Evolutionary conservation across 2,329 filamentous ascomycete genomes (phyloP).

Genomic region (Hymenoscyphus linearis): DNA sequence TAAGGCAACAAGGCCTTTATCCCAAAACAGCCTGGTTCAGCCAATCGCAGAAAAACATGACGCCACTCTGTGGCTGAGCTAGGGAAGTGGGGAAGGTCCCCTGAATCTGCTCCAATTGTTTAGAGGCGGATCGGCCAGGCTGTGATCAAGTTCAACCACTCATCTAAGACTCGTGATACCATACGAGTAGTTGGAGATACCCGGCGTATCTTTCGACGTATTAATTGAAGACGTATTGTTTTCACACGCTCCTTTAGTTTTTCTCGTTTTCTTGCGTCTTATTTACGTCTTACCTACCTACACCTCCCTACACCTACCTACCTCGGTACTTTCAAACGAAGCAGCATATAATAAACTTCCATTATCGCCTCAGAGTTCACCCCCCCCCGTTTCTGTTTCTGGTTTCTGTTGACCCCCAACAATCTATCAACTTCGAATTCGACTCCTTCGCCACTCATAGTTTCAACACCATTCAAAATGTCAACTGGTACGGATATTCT

Average conservation of each 20-base stretch:
- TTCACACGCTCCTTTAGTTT: neutral
- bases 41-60: too few species aligned
- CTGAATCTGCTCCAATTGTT: too few species aligned
- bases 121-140: too few species aligned
- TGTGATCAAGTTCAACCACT: too few species aligned
- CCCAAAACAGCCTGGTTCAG: too few species aligned
- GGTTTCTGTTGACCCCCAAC: neutral
- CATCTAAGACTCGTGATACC: too few species aligned
- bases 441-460: neutral
- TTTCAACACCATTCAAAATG: conserved; percentile 17
- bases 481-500: conserved; percentile 28
- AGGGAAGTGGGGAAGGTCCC: too few species aligned
- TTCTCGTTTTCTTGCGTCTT: neutral
- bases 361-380: neutral
- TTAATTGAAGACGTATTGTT: neutral
- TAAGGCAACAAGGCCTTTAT: too few species aligned
- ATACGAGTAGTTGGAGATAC: neutral
- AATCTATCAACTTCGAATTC: neutral
- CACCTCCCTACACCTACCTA: neutral
- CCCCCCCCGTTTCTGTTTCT: neutral
- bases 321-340: neutral
- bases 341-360: neutral
- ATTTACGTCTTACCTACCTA: too few species aligned
- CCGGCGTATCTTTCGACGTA: neutral
- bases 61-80: too few species aligned